Evolutionary conservation across 768 basidiomycete genomes (phyloP), one percentile per base, ranked within the genome.

Genomic region (Tylopilus sp.): DNA sequence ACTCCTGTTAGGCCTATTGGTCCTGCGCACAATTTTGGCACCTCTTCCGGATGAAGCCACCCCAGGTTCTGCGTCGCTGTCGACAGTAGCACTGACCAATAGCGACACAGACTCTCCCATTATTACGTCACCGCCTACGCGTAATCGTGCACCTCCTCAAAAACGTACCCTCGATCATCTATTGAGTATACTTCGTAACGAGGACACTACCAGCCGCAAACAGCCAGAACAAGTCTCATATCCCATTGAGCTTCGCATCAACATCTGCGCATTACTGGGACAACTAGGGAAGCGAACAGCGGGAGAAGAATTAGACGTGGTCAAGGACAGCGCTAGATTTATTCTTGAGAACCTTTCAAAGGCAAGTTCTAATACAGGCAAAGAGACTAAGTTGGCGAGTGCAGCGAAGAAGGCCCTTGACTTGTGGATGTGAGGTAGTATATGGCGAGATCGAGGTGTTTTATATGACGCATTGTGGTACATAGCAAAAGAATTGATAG

Each of bases 161-260:
- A 75, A 73, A 44, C 78, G 79, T 51, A 80, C 83, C 13, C 72
- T 89, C 28, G 88, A 90, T 63, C 82, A 85, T 73, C 76, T 93
- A 47, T 69, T 81, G 41, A 73, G 73, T 39, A 80, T 84, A 46
- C 69, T 94, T 54, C 76, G 75, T 42, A 50, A 39, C 18, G 59
- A 60, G 13, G 55, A 26, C n/a, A 31, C 49, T 67, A 75, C 52
- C 75, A 81, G 57, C 76, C 78, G 56, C 74, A 79, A 53, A 51
- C 60, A 53, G 40, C 9, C 36, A 39, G 60, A 60, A 22, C 45
- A 38, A 0, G 71, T 72, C 53, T 72, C 79, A 53, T 84, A 83
- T 60, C 85, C 85, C n/a, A 70, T 80, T 18, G 91, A 92, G 71
- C 80, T 93, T 51, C 80, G 88, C 42, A 73, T 80, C 23, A 93